Percentiles rank a stretch among this genome's conserved stretches.
These are phyloP conservation scores for Daldinia childiae DNA, from an alignment of 495 filamentous ascomycete species.

Conservation along the genomic window DNA sequence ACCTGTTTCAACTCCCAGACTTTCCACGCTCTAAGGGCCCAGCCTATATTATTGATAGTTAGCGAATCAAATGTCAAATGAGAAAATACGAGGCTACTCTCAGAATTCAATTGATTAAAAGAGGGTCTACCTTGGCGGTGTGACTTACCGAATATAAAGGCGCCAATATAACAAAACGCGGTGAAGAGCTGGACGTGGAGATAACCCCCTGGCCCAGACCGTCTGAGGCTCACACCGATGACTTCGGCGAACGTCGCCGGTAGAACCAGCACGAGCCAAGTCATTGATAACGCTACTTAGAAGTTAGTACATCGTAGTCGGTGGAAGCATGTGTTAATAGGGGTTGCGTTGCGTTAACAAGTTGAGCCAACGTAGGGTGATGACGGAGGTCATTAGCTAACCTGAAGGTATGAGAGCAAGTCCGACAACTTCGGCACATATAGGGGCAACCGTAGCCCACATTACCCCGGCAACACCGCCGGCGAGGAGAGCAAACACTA, in stretches of 20 bases:
- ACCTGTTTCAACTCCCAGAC: constrained; percentile 50
- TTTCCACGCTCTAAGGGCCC: constrained; percentile 56
- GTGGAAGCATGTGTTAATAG: not conserved
- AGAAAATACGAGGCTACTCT: not conserved
- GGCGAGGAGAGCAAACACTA: constrained; percentile 75
- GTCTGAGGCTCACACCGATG: constrained; percentile 74
- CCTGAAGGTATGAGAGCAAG: constrained; percentile 74
- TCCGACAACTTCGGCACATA: constrained; percentile 81
- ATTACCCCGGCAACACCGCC: constrained; percentile 77
- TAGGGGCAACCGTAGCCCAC: constrained; percentile 77
- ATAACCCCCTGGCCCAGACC: constrained; percentile 52
- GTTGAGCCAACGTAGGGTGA: not conserved
- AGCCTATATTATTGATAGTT: constrained; percentile 40
- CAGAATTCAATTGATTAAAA: not conserved
- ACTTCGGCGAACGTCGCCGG: constrained; percentile 80
- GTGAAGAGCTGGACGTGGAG: constrained; percentile 55
- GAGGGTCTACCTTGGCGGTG: constrained; percentile 4
- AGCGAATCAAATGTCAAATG: constrained; percentile 11
- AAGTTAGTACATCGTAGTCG: constrained; percentile 8
- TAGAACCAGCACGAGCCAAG: constrained; percentile 76
- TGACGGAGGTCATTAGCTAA: constrained; percentile 28
- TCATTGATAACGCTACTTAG: constrained; percentile 67
- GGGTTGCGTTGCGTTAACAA: not conserved
- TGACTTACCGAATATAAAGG: constrained; percentile 51
- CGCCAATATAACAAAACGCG: constrained; percentile 49